phyloP scores from a whole-genome alignment of 805 yeast species.

The Nakazawaea pomicola region DNA sequence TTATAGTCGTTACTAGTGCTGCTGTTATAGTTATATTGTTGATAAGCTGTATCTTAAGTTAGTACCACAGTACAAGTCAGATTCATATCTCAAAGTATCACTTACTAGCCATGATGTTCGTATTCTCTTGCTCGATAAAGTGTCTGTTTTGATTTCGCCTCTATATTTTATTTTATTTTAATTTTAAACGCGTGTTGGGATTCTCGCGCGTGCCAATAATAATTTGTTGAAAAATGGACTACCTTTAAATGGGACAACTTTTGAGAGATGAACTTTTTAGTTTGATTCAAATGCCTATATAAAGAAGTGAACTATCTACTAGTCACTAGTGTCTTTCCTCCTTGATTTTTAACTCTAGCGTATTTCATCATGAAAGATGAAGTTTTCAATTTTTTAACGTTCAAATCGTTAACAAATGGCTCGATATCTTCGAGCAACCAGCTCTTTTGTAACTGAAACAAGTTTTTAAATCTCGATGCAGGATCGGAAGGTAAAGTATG shows the following conservation, averaged over 20 bases:
- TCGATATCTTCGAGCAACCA: slow-evolving; percentile 62
- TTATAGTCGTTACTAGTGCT: slow-evolving; percentile 33
- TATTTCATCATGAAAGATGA: slow-evolving; percentile 60
- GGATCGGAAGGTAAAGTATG: slow-evolving; percentile 44
- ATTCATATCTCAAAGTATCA: neutral
- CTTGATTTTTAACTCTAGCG: slow-evolving; percentile 45
- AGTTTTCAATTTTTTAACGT: slow-evolving; percentile 44
- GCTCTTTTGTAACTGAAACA: slow-evolving; percentile 47
- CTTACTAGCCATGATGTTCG: slow-evolving; percentile 11
- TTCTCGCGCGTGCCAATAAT: too few species aligned
- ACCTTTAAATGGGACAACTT: neutral
- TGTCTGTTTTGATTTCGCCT: neutral
- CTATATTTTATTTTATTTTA: too few species aligned
- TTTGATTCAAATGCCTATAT: too few species aligned
- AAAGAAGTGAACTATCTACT: neutral
- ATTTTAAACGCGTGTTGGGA: too few species aligned
- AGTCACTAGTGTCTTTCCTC: slow-evolving; percentile 2
- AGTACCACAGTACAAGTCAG: too few species aligned
- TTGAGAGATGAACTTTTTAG: neutral
- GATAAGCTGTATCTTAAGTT: slow-evolving; percentile 23
- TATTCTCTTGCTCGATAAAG: neutral
- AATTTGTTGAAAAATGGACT: too few species aligned
- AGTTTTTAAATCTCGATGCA: slow-evolving; percentile 40
- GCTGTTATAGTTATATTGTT: slow-evolving; percentile 32
- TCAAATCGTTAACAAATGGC: slow-evolving; percentile 60